phyloP scores from a whole-genome alignment of 305 asterid genomes.

The Solanum hybrid region DNA sequence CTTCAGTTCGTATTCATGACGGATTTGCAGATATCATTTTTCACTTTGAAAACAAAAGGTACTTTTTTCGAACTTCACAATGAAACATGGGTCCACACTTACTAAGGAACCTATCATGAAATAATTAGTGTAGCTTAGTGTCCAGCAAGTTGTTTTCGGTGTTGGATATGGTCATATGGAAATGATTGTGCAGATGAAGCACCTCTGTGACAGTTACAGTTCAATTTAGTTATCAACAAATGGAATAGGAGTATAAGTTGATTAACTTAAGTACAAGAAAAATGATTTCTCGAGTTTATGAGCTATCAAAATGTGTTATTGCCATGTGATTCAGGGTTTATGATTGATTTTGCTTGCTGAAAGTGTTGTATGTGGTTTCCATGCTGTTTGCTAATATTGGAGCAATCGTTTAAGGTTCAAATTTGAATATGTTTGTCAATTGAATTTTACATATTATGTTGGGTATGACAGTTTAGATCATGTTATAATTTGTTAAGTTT shows the following conservation, averaged over 20 bases:
- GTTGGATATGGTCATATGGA: neutral
- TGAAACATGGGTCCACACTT: neutral
- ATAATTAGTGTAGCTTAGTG: neutral
- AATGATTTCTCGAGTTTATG: neutral
- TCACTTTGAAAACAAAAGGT: neutral
- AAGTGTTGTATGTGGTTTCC: neutral
- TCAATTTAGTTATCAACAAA: neutral
- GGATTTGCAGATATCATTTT: neutral
- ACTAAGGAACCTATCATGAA: neutral
- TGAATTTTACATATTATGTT: neutral
- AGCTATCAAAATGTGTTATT: neutral
- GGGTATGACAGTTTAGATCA: neutral
- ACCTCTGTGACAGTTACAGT: neutral
- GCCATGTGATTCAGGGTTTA: neutral
- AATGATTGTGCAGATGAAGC: neutral
- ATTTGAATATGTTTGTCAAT: neutral
- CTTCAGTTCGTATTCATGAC: neutral
- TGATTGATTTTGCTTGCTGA: neutral
- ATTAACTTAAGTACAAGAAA: neutral
- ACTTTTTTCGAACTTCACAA: neutral
- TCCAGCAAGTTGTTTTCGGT: neutral
- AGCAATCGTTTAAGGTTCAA: neutral
- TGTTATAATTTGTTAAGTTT: neutral
- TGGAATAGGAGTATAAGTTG: neutral
- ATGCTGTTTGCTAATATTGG: neutral